Evolutionary conservation across 2,329 filamentous ascomycete genomes (phyloP).

Genomic region (Dactylella cylindrospora): DNA sequence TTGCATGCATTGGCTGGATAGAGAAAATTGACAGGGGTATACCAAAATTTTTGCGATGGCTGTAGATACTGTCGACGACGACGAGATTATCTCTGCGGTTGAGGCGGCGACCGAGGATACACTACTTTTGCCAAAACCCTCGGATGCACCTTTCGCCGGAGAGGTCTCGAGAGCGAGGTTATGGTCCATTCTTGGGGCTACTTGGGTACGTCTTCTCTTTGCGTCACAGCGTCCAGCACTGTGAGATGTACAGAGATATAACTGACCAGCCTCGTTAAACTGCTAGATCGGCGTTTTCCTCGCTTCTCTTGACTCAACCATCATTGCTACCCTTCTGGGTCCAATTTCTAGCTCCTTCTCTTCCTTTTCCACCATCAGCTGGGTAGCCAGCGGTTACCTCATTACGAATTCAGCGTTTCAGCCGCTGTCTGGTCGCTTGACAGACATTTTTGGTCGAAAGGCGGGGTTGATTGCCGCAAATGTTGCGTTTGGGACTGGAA

Average conservation of each 20-base stretch:
- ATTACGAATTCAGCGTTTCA: constrained; percentile 86
- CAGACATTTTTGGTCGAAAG: constrained; percentile 82
- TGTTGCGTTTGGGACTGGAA: constrained; percentile 75
- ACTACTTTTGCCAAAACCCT: constrained; percentile 8
- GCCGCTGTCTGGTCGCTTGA: constrained; percentile 79
- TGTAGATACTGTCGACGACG: too few relatives aligned
- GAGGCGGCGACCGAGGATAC: constrained; percentile 23
- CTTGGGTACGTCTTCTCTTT: constrained; percentile 19
- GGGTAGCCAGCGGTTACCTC: constrained; percentile 84
- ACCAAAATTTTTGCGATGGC: too few relatives aligned
- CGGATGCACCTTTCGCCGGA: constrained; percentile 18
- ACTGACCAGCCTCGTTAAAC: too few relatives aligned
- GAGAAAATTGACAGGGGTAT: too few relatives aligned
- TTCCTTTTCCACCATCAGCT: constrained; percentile 77
- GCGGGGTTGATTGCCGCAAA: constrained; percentile 78
- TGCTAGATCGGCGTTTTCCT: constrained; percentile 45
- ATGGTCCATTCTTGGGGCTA: constrained; percentile 36
- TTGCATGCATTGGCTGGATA: too few relatives aligned
- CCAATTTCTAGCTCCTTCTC: constrained; percentile 82
- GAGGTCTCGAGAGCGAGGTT: constrained; percentile 36
- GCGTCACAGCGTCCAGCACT: too few relatives aligned
- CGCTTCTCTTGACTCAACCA: constrained; percentile 66
- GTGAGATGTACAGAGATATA: too few relatives aligned
- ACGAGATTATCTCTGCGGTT: constrained; percentile 1
- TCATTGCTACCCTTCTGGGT: constrained; percentile 80